phyloP scores from a whole-genome alignment of 805 yeast species.

The Peterozyma toletana region DNA sequence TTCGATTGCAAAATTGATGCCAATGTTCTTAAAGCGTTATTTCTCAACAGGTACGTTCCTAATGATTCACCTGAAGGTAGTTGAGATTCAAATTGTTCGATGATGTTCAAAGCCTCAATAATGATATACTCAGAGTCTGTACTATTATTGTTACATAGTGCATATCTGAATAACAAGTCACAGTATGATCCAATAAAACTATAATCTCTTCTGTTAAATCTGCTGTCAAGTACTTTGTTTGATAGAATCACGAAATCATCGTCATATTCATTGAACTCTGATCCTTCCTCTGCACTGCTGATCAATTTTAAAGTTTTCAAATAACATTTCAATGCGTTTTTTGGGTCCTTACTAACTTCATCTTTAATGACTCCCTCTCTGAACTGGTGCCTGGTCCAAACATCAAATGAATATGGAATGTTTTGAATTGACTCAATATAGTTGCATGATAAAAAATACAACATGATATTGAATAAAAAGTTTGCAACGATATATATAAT shows the following conservation, averaged over 20 bases:
- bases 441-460: constrained; percentile 21
- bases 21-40: constrained; percentile 26
- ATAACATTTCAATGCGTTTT: constrained; percentile 26
- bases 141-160: constrained; percentile 24
- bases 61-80: constrained; percentile 11
- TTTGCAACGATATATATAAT: constrained; percentile 33
- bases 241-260: constrained; percentile 14
- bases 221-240: constrained; percentile 16
- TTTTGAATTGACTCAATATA: constrained; percentile 20
- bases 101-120: constrained; percentile 21
- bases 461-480: constrained; percentile 24
- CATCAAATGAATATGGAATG: constrained; percentile 20
- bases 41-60: constrained; percentile 21
- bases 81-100: constrained; percentile 18
- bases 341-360: constrained; percentile 22
- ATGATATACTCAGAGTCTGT: constrained; percentile 19
- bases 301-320: constrained; percentile 21
- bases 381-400: constrained; percentile 19
- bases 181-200: constrained; percentile 23
- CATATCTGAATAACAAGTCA: constrained; percentile 32
- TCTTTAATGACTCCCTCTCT: constrained; percentile 32
- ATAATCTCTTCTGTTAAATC: constrained; percentile 17
- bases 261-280: constrained; percentile 13
- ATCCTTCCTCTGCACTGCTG: constrained; percentile 21
- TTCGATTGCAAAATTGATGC: constrained; percentile 24